Evolutionary conservation across 306 rosid genomes (phyloP).

Genomic region (Prunus campanulata): DNA sequence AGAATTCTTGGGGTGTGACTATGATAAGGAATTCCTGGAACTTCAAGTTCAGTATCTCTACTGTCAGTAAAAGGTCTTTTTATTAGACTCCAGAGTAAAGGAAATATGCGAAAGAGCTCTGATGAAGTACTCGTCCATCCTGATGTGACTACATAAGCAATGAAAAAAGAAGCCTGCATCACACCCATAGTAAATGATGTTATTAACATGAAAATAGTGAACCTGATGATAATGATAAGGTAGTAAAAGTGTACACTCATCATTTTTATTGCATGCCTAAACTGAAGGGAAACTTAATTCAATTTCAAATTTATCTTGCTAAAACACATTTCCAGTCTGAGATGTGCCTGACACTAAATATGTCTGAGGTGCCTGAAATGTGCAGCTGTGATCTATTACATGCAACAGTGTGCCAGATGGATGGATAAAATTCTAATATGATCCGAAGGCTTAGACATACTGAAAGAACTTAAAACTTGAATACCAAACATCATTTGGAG

Average conservation of each 20-base stretch:
- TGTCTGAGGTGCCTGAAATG: neutral
- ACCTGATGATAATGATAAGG: neutral
- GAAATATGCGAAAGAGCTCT: constrained; percentile 74
- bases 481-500: neutral
- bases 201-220: constrained; percentile 19
- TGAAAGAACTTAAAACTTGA: neutral
- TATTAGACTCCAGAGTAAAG: constrained; percentile 52
- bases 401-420: neutral
- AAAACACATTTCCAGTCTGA: neutral
- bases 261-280: constrained; percentile 20
- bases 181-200: constrained; percentile 29
- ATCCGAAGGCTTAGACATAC: neutral
- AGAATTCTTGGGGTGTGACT: constrained; percentile 75
- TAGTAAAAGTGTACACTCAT: neutral
- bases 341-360: neutral
- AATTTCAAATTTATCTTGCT: neutral
- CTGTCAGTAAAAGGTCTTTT: constrained; percentile 47
- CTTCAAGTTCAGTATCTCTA: constrained; percentile 52
- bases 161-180: constrained; percentile 86
- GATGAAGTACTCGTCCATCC: constrained; percentile 91
- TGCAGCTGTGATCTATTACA: neutral
- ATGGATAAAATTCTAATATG: neutral
- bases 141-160: constrained; percentile 87
- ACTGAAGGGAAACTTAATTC: neutral
- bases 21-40: constrained; percentile 66